Base-by-base conservation (phyloP, 169 alveolate species). In the Perkinsus olseni region DNA sequence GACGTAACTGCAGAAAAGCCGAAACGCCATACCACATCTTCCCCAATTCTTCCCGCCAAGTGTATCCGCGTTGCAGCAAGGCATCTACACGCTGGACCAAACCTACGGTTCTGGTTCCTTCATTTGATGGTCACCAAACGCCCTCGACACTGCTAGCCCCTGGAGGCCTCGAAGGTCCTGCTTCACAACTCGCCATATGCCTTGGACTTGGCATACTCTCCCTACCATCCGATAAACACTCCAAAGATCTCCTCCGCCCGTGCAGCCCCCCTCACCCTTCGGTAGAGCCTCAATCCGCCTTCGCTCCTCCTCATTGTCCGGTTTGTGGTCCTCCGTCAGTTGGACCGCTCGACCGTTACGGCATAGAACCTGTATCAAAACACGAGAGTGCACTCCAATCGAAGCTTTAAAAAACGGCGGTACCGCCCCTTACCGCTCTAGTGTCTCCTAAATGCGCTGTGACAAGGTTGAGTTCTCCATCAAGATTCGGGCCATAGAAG, bases 361-460 rank as follows among this genome's bases (percentile, higher is more conserved):
- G 37, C 96, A 91, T 38, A 94, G 92, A 3, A 62, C 82, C 82
- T 62, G 11, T 11, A 40, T 40, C n/a, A n/a, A n/a, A n/a, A 40
- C 34, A 62, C 82, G 10, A 28, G 31, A 13, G n/a, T n/a, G n/a
- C n/a, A n/a, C n/a, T n/a, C n/a, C n/a, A n/a, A n/a, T n/a, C n/a
- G n/a, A n/a, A n/a, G n/a, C n/a, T n/a, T n/a, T n/a, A n/a, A n/a
- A n/a, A n/a, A n/a, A 62, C 82, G 17, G 10, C 34, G 82, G 17
- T 8, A 62, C 36, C 82, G 34, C 28, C 82, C 82, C 82, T 24
- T n/a, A 98, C 96, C 38, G 98, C 98, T 93, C 99, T 93, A 40
- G 98, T 96, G 93, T 98, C 99, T 0, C 99, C 99, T 74, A 98
- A 98, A 95, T 98, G 97, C 39, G 99, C 99, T 40, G 96, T 97